A percentile compares a stretch with the other conserved stretches of the same genome.
Conservation (phyloP, 2,329 filamentous ascomycete species). For the Xylaria hypoxylon region DNA sequence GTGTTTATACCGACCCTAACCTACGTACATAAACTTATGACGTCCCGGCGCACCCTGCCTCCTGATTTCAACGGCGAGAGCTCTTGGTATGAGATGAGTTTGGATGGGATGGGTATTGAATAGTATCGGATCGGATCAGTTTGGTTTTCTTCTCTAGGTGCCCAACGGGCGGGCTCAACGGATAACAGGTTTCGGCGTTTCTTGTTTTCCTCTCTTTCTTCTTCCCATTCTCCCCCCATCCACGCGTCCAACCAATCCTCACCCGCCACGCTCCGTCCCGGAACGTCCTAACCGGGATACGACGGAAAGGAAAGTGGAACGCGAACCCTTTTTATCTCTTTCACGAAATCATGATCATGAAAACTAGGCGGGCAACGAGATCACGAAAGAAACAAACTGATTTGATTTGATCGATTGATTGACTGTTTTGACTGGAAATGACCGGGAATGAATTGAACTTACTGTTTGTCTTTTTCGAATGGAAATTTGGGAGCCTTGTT, state of each 20-base stretch:
- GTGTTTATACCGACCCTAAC: not conserved
- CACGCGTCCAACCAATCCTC: not conserved
- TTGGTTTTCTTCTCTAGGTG: not conserved
- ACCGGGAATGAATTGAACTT: not conserved
- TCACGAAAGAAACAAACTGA: slow-evolving; percentile 2
- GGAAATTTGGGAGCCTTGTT: too few relatives aligned
- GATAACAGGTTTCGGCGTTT: slow-evolving; percentile 16
- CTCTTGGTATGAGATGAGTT: not conserved
- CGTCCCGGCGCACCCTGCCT: too few relatives aligned
- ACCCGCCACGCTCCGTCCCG: not conserved
- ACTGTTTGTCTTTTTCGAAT: not conserved
- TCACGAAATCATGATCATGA: slow-evolving; percentile 17
- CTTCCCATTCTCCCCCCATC: not conserved
- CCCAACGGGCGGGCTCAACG: not conserved
- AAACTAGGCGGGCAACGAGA: slow-evolving; percentile 9
- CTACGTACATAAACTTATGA: not conserved
- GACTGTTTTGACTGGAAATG: not conserved
- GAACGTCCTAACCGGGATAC: not conserved
- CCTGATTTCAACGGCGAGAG: not conserved
- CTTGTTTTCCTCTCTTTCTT: slow-evolving; percentile 11
- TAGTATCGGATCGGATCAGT: not conserved
- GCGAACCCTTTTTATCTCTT: not conserved
- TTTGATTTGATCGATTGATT: not conserved
- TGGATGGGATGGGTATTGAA: not conserved
- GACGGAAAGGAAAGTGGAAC: not conserved